A percentile compares a stretch with the other conserved stretches of the same genome.
phyloP scores from a whole-genome alignment of 139 green algal species.

The Coccomyxa sp. region DNA sequence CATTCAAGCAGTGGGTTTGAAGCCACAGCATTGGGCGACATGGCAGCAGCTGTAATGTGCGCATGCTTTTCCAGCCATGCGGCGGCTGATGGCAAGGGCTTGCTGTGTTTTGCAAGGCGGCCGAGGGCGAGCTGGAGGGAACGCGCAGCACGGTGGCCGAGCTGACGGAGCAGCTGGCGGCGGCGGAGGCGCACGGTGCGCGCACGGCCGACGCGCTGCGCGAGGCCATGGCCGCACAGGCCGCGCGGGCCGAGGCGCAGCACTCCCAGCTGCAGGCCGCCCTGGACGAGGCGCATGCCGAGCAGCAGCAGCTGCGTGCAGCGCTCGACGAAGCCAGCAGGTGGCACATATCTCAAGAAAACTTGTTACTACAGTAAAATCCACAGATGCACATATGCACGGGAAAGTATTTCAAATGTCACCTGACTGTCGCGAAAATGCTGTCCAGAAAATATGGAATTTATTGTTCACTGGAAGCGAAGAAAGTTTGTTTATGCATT shows the following conservation, averaged over 20 bases:
- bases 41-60: too few relatives aligned
- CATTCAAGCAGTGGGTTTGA: too few relatives aligned
- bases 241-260: slow-evolving; percentile 2
- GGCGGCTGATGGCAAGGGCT: too few relatives aligned
- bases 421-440: too few relatives aligned
- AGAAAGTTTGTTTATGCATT: too few relatives aligned
- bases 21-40: too few relatives aligned
- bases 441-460: too few relatives aligned
- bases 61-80: too few relatives aligned
- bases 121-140: neutral
- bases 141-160: neutral
- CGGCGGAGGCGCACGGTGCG: neutral
- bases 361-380: neutral
- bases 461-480: too few relatives aligned
- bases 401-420: too few relatives aligned
- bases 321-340: neutral
- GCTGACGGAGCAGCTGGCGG: neutral
- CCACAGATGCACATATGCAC: too few relatives aligned
- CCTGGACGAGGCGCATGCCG: slow-evolving; percentile 12
- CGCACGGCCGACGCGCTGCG: neutral
- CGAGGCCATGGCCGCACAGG: neutral
- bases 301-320: neutral
- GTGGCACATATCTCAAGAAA: neutral
- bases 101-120: neutral
- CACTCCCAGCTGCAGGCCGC: neutral